A percentile compares a stretch with the other conserved stretches of the same genome.
These are phyloP conservation scores for Whalleya microplaca DNA, from an alignment of 2,329 filamentous ascomycete species.

Conservation along the genomic window DNA sequence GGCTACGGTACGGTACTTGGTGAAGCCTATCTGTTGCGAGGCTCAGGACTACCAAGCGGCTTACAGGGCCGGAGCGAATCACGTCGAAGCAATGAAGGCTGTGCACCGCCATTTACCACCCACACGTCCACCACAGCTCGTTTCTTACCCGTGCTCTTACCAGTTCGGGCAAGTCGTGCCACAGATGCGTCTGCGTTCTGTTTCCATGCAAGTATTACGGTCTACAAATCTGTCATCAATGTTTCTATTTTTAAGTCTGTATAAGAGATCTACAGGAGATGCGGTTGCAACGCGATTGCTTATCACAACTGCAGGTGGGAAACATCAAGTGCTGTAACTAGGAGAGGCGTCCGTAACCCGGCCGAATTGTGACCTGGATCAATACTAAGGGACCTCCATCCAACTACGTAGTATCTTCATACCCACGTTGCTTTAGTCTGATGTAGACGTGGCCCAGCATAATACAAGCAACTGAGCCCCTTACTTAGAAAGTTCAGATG, in stretches of 20 bases:
- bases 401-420: too few relatives aligned
- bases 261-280: neutral
- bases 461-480: neutral
- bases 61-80: neutral
- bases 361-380: neutral
- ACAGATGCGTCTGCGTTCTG: neutral
- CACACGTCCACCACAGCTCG: neutral
- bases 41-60: neutral
- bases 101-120: slow-evolving; percentile 4
- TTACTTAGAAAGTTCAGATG: neutral
- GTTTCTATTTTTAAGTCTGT: neutral
- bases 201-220: neutral
- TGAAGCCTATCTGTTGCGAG: neutral
- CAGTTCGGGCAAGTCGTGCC: too few relatives aligned
- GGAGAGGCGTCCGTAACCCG: too few relatives aligned
- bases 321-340: neutral
- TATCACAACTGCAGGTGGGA: neutral
- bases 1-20: neutral
- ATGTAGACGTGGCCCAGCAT: neutral
- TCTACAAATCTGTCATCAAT: neutral
- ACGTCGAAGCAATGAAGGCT: slow-evolving; percentile 4
- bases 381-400: neutral
- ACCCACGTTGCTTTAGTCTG: neutral
- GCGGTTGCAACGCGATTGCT: neutral
- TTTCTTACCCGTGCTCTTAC: neutral